Conservation (phyloP, 345 rosid genomes). For the Lumnitzera racemosa region DNA sequence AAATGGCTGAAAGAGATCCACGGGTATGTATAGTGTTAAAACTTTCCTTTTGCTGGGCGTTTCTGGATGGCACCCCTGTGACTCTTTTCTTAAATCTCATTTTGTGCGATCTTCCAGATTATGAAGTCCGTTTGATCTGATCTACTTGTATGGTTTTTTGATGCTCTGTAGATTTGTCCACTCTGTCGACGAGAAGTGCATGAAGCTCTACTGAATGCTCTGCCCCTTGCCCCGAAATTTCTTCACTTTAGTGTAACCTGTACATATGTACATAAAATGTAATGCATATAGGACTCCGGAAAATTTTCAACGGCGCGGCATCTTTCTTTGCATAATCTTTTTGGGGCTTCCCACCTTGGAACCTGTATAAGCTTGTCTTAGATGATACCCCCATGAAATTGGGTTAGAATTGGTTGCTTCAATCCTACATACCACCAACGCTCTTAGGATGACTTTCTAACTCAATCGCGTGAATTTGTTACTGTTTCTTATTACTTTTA, state of each 20-base stretch:
- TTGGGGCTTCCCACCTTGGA: too few relatives aligned
- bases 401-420: too few relatives aligned
- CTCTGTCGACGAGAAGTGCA: conserved; percentile 71
- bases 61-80: neutral
- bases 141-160: neutral
- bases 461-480: too few relatives aligned
- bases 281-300: neutral
- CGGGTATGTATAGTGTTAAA: conserved; percentile 28
- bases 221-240: conserved; percentile 21
- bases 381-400: too few relatives aligned
- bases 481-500: too few relatives aligned
- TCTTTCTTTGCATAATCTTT: too few relatives aligned
- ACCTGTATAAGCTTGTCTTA: too few relatives aligned
- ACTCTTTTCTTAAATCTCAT: neutral
- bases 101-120: neutral
- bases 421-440: too few relatives aligned
- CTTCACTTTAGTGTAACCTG: conserved; percentile 17
- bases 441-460: too few relatives aligned
- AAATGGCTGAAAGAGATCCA: conserved; percentile 89
- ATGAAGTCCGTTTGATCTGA: neutral
- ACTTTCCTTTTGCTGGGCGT: neutral
- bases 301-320: too few relatives aligned
- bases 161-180: conserved; percentile 47
- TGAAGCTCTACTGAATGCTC: conserved; percentile 19
- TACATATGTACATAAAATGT: conserved; percentile 12